Evolutionary conservation across 2,329 filamentous ascomycete genomes (phyloP), one percentile per base, ranked within the genome.

Genomic region (Ophidiomyces ophidiicola): DNA sequence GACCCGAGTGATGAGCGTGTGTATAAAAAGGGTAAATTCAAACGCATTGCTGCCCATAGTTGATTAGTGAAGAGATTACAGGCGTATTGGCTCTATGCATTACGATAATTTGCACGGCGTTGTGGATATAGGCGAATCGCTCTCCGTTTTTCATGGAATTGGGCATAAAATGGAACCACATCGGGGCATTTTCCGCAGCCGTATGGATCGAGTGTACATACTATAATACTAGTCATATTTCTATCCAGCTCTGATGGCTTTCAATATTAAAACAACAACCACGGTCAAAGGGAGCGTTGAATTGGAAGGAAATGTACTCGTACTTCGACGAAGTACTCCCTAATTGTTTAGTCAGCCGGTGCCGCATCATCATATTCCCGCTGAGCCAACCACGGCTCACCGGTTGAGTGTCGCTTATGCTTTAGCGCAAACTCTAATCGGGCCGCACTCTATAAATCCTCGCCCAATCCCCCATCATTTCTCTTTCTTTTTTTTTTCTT

Each of bases 1-100:
- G 85, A 96, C 63, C 88, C 88, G 0, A 71, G 82, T 34, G 90
- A 96, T 61, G 75, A 82, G 58, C 72, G 88, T 46, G 86, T 94
- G 6, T 82, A 88, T 59, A 74, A 80, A 49, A 94, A 94, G 63
- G 86, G 87, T 1, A 77, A 78, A 31, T 54, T 56, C 34, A 58
- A 58, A 44, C 41, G 29, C 3, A 44, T 12, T 14, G 11, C 18
- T n/a, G n/a, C n/a, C n/a, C n/a, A n/a, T n/a, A n/a, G n/a, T n/a
- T n/a, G 25, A 14, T 8, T 7, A 20, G 23, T 35, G n/a, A 31
- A n/a, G 24, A 5, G 32, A 18, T 35, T 41, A 25, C 31, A 11
- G 31, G 30, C 5, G 25, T 31, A 30, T 41, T 23, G 17, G 14
- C 15, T 17, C 8, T 28, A 11, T 18, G 11, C 17, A n/a, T 36